These are phyloP conservation scores for Omphalotus olearius DNA, from an alignment of 1,284 basidiomycete genomes.

Conservation along the genomic window DNA sequence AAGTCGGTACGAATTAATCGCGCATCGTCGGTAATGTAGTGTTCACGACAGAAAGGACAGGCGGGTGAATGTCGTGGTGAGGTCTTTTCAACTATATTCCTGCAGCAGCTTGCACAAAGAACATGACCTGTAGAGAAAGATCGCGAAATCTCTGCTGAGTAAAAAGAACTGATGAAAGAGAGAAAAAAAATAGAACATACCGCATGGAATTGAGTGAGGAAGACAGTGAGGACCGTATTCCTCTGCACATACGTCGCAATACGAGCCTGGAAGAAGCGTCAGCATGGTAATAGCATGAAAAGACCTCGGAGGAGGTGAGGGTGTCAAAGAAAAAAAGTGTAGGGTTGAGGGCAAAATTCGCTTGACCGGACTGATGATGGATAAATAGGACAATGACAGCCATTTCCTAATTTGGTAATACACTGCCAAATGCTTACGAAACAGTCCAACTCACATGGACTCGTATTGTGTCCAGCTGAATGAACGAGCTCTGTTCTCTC, in stretches of 20 bases:
- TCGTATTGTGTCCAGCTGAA: too few relatives aligned
- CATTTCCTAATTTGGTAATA: too few relatives aligned
- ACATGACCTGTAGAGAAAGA: conserved; percentile 57
- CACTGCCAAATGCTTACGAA: too few relatives aligned
- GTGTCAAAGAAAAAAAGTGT: conserved; percentile 3
- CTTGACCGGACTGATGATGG: conserved; percentile 2
- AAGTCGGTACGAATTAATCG: conserved; percentile 78
- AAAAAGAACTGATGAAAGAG: conserved; percentile 13
- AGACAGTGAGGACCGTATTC: conserved; percentile 69
- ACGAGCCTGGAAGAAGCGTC: conserved; percentile 71
- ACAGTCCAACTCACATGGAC: too few relatives aligned
- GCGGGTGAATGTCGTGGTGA: conserved; percentile 56
- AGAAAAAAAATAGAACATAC: conserved; percentile 35
- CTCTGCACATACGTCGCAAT: conserved; percentile 83
- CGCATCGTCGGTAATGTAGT: conserved; percentile 56
- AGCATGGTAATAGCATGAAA: conserved; percentile 44
- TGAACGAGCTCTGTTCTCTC: too few relatives aligned
- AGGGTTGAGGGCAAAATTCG: conserved; percentile 7
- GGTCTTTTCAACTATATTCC: conserved; percentile 75
- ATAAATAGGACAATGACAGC: neutral
- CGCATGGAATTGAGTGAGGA: conserved; percentile 76
- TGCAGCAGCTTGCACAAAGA: conserved; percentile 69
- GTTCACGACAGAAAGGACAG: conserved; percentile 79
- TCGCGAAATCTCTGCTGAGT: conserved; percentile 3
- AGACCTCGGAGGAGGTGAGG: conserved; percentile 9